Evolutionary conservation across 208 protist species (phyloP).

Genomic region (Giardia duodenalis): DNA sequence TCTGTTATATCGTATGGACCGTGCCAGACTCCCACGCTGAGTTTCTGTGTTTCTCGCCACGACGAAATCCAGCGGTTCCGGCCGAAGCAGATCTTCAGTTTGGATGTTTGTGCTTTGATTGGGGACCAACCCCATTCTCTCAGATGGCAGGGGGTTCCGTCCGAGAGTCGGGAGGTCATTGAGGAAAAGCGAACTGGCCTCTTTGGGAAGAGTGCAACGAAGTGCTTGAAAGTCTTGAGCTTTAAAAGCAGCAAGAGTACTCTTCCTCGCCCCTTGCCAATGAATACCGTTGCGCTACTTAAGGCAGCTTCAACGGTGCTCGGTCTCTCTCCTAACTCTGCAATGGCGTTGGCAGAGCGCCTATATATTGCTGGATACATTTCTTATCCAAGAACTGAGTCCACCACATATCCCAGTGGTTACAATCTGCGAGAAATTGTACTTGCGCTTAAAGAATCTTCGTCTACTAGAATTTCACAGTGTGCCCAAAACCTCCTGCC

Average conservation of each 20-base stretch:
- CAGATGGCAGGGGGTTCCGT: neutral
- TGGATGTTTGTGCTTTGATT: neutral
- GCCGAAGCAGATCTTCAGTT: conserved; percentile 22
- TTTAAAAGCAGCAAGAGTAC: neutral
- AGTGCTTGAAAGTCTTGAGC: neutral
- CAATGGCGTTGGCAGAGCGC: conserved; percentile 76
- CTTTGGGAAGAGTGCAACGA: neutral
- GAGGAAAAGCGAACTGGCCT: neutral
- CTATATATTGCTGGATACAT: conserved; percentile 55
- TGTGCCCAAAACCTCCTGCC: too few species aligned
- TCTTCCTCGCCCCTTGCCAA: conserved; percentile 53
- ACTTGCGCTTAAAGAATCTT: conserved; percentile 50
- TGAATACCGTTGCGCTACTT: conserved; percentile 81
- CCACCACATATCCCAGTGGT: conserved; percentile 64
- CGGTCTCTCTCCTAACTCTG: conserved; percentile 63
- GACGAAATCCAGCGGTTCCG: conserved; percentile 52
- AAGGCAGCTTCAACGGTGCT: conserved; percentile 55
- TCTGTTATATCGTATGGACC: conserved; percentile 72
- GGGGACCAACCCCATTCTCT: neutral
- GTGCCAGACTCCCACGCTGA: conserved; percentile 79
- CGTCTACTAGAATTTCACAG: too few species aligned
- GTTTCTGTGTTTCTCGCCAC: conserved; percentile 68
- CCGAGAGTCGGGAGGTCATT: neutral
- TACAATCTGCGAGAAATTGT: conserved; percentile 58
- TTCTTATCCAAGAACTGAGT: conserved; percentile 81